Evolutionary conservation across 2,329 filamentous ascomycete species (phyloP).

Genomic region (Botrytis tulipae): DNA sequence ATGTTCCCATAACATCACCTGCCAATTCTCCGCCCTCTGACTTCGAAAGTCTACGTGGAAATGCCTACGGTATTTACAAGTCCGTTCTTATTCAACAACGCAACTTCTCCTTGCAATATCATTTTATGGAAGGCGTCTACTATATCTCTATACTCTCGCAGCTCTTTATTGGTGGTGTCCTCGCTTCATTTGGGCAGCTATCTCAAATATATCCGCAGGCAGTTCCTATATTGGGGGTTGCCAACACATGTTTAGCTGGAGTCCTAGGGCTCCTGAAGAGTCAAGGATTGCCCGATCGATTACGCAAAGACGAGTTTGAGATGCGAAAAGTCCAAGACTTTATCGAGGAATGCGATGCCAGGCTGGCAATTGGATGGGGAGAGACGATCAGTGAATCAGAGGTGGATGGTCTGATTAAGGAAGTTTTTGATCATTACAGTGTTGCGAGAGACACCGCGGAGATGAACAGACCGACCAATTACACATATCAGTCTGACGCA

Average conservation of each 20-base stretch:
- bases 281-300: slow-evolving; percentile 48
- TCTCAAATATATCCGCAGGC: slow-evolving; percentile 50
- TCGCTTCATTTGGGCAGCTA: slow-evolving; percentile 48
- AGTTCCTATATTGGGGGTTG: slow-evolving; percentile 57
- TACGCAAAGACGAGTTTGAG: slow-evolving; percentile 48
- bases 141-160: slow-evolving; percentile 47
- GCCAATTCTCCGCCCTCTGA: slow-evolving; percentile 16
- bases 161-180: slow-evolving; percentile 47
- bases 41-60: slow-evolving; percentile 27
- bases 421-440: slow-evolving; percentile 34
- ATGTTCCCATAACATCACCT: neutral
- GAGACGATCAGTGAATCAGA: slow-evolving; percentile 26
- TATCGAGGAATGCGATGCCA: slow-evolving; percentile 54
- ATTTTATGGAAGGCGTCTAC: slow-evolving; percentile 41
- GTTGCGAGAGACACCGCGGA: slow-evolving; percentile 33
- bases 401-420: slow-evolving; percentile 28
- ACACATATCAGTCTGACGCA: slow-evolving; percentile 47
- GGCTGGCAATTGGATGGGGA: slow-evolving; percentile 38
- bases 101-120: slow-evolving; percentile 39
- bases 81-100: slow-evolving; percentile 41
- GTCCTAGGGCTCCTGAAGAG: slow-evolving; percentile 56
- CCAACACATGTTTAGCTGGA: slow-evolving; percentile 63
- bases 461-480: slow-evolving; percentile 33
- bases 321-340: slow-evolving; percentile 51
- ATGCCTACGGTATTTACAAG: slow-evolving; percentile 41